Evolutionary conservation across 1,284 basidiomycete genomes (phyloP), one percentile per base, ranked within the genome.

Genomic region (Leccinum fallax): DNA sequence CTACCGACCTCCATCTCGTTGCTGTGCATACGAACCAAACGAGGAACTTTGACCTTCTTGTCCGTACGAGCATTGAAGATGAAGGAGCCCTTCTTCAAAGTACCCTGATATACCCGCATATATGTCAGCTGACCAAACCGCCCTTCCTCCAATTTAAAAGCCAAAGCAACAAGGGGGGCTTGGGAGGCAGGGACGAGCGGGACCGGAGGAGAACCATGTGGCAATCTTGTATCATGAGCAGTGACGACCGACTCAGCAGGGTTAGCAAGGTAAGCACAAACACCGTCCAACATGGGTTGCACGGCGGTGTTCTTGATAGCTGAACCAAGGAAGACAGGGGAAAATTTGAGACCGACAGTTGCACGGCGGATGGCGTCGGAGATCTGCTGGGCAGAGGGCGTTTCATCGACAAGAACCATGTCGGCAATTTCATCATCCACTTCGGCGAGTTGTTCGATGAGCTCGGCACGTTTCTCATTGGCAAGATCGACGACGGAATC

Each of bases 131-230:
- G 97, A 15, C 97, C 97, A 74, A 94, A 99, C 30, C 94, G 85
- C 26, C 97, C 95, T 79, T 99, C 97, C 76, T 99, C 97, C 53
- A 99, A 85, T 82, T 99, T 99, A 86, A 99, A 99, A 9, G 97
- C 97, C 53, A 99, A 81, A 21, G 94, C 95, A 65, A 99, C 93
- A 48, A 99, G 83, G 1, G 96, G 94, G 0, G 95, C 96, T 19
- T 89, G 83, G 0, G 89, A 84, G 19, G 94, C 93, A 26, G 95
- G 93, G 11, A 83, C 81, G 28, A 97, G 85, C 1, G 89, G 85
- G 9, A 97, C 88, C 2, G 84, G 84, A 8, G 92, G 87, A 0
- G 92, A 84, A 21, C 80, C 78, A 0, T 82, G 71, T 2, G 93
- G 89, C 6, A 89, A 82, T 46, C 84, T 83, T 0, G 89, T 90